A percentile compares a stretch with the other conserved stretches of the same genome.
These are phyloP conservation scores for Rhynchosporium graminicola DNA, from an alignment of 2,329 filamentous ascomycete genomes.

Conservation along the genomic window DNA sequence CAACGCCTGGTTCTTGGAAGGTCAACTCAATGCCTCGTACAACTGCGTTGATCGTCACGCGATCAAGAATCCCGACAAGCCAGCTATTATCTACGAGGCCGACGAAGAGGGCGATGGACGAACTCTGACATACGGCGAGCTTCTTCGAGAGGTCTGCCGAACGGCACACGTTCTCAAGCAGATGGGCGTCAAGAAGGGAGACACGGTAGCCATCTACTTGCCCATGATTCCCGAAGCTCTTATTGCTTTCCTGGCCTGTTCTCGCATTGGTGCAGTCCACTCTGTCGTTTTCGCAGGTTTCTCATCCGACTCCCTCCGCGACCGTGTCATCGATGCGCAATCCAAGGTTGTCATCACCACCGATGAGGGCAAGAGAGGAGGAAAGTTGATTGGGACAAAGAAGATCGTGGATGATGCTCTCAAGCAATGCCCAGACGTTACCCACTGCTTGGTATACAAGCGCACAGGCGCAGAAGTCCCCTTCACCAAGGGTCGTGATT, in stretches of 20 bases:
- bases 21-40: constrained; percentile 90
- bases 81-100: constrained; percentile 98
- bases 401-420: constrained; percentile 98
- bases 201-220: constrained; percentile 95
- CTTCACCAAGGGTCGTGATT: constrained; percentile 70
- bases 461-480: constrained; percentile 91
- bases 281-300: constrained; percentile 98
- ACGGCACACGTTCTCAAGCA: constrained; percentile 86
- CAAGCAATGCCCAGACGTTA: constrained; percentile 90
- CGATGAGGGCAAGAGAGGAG: constrained; percentile 96
- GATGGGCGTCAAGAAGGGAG: constrained; percentile 95
- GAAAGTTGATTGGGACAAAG: constrained; percentile 96
- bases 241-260: constrained; percentile 85
- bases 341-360: constrained; percentile 95
- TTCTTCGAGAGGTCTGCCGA: constrained; percentile 87
- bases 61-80: constrained; percentile 87
- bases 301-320: constrained; percentile 91
- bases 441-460: constrained; percentile 87
- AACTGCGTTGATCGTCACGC: constrained; percentile 98
- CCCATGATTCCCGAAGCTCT: constrained; percentile 98
- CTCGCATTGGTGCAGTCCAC: constrained; percentile 92
- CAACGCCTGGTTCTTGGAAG: constrained; percentile 92
- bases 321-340: constrained; percentile 88
- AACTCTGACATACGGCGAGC: constrained; percentile 88
- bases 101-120: constrained; percentile 88